Evolutionary conservation across 1,284 basidiomycete species (phyloP), one percentile per base, ranked within the genome.

Genomic region (Cryptococcus hybrid): DNA sequence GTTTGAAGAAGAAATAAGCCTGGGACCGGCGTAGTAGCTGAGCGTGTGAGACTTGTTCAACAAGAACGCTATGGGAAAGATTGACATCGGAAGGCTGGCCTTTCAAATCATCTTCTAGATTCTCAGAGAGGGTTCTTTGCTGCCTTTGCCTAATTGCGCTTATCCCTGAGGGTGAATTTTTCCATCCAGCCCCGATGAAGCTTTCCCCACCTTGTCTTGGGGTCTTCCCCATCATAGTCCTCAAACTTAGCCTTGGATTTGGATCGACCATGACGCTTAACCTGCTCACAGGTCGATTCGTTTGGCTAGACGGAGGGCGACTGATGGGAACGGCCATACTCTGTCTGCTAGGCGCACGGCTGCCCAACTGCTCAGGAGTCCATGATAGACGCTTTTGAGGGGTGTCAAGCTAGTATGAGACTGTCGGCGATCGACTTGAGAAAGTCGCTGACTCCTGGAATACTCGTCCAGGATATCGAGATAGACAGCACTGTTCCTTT

Each of bases 391-490:
- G 59, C 38, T 65, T 67, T 51, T 70, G 67, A 9, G 66, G 67
- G 42, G 51, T n/a, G 61, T 68, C n/a, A 70, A 35, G 3, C 47
- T 48, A 8, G n/a, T 36, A 51, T 51, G 43, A 52, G 47, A 37
- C 56, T 51, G 18, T 38, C 55, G 7, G 44, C 24, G 34, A 38
- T 42, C 9, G 36, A 34, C 15, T 9, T 51, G 56, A 2, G 66
- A 67, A 7, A 54, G 45, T 37, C 64, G 56, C 15, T 45, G 43
- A 4, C 60, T 60, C 7, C 57, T 53, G 15, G 63, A 51, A 53
- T 77, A 75, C 15, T 70, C 70, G 37, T 73, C 73, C 11, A 75
- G 59, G 15, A 77, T 61, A 47, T 71, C 71, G 46, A 69, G 57
- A 53, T 71, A 73, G n/a, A 58, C 51, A 11, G 55, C 49, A 55